phyloP scores from a whole-genome alignment of 805 yeast species.

The Saccharomyces jurei region DNA sequence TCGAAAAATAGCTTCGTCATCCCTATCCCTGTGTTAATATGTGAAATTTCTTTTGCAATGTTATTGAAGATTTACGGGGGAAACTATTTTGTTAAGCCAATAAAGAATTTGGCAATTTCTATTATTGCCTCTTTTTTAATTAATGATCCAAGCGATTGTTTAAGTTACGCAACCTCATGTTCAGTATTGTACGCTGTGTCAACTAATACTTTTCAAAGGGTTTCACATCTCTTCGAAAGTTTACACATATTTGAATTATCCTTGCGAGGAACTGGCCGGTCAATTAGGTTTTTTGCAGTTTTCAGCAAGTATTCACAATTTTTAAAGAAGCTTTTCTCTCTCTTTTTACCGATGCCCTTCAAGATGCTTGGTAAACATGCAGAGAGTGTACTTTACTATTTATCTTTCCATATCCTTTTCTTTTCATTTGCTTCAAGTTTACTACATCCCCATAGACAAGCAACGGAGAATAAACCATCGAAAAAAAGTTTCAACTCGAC shows the following conservation, averaged over 20 bases:
- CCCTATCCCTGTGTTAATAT: conserved; percentile 4
- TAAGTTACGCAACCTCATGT: conserved; percentile 25
- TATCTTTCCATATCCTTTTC: conserved; percentile 27
- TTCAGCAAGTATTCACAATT: neutral
- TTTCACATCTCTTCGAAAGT: conserved; percentile 2
- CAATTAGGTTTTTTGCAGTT: neutral
- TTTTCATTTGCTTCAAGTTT: neutral
- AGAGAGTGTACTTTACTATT: conserved; percentile 13
- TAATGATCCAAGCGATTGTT: conserved; percentile 25
- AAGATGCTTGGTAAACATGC: conserved; percentile 11
- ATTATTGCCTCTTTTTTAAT: conserved; percentile 29
- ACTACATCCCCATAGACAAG: neutral
- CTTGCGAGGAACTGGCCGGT: neutral
- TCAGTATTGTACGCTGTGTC: conserved; percentile 23
- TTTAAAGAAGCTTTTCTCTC: neutral
- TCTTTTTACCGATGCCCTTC: neutral
- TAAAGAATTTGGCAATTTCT: conserved; percentile 24
- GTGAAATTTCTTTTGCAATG: conserved; percentile 16
- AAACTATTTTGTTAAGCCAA: conserved; percentile 17
- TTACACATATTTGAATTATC: neutral
- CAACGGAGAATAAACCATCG: neutral
- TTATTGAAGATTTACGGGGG: conserved; percentile 16
- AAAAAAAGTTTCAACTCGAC: neutral
- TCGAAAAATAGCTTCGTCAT: neutral
- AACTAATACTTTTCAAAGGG: conserved; percentile 10